Evolutionary conservation across 208 protist species (phyloP), one percentile per base, ranked within the genome.

Genomic region (Acanthamoeba royreba): DNA sequence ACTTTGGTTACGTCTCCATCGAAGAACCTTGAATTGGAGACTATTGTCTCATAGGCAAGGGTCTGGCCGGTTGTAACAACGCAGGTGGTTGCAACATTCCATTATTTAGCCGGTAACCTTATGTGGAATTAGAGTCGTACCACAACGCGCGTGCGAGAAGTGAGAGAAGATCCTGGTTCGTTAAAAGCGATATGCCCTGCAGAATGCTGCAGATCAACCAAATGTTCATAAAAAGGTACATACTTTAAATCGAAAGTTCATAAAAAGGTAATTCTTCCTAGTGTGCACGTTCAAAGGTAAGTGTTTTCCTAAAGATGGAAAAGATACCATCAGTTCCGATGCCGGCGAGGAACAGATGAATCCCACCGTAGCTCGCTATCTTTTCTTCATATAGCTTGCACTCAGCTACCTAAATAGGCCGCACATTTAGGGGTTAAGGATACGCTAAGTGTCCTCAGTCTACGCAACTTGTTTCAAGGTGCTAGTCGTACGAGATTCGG

Each of bases 101-200:
- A n/a, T n/a, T n/a, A n/a, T n/a, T n/a, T n/a, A n/a, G n/a, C n/a
- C n/a, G n/a, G n/a, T n/a, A n/a, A n/a, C n/a, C n/a, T n/a, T n/a
- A n/a, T n/a, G n/a, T n/a, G n/a, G n/a, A n/a, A n/a, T n/a, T n/a
- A n/a, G 13, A 22, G 7, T 1, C 46, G 25, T 90, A 90, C 52
- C 31, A 90, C 83, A 1, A 22, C 4, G 28, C 43, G 83, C 1
- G 83, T 90, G 47, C 83, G 83, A 19, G 83, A 89, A 33, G 85
- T 53, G 3, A 95, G 79, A 1, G 93, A 96, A 17, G 97, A 98
- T n/a, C 98, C 98, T n/a, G 98, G 98, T 92, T 99, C 98, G 93
- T 99, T 99, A 95, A 99, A 99, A 28, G 98, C 98, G 49, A 99
- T 97, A 93, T 99, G 98, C 19, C 98, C 98, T 89, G 99, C 98